A percentile compares a stretch with the other conserved stretches of the same genome.
Evolutionary conservation across 2,329 filamentous ascomycete species (phyloP).

Genomic region (Sclerotinia nivalis): DNA sequence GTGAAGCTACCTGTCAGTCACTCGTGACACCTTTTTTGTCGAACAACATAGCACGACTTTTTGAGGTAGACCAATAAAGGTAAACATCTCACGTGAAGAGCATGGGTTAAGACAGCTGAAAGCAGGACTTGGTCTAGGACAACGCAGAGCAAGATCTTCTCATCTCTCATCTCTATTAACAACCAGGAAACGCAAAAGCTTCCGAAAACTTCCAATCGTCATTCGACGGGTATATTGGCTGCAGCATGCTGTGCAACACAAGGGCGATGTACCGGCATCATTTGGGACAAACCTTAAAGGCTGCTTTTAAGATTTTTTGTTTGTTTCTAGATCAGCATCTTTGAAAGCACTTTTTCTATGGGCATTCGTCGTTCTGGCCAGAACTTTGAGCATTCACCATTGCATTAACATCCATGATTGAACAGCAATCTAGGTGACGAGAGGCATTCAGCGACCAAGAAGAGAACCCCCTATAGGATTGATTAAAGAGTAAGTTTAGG

Average conservation of each 20-base stretch:
- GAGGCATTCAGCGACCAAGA: too few relatives aligned
- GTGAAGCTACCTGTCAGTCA: neutral
- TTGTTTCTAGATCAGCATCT: neutral
- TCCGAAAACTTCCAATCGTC: constrained; percentile 2
- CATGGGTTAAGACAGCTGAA: neutral
- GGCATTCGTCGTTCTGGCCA: neutral
- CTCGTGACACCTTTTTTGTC: neutral
- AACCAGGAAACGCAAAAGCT: constrained; percentile 12
- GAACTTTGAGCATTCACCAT: neutral
- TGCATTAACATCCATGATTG: too few relatives aligned
- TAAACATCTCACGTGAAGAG: neutral
- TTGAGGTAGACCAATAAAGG: neutral
- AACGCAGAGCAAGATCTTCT: neutral
- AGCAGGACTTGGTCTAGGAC: neutral
- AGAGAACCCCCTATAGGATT: too few relatives aligned
- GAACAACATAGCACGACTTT: constrained; percentile 4
- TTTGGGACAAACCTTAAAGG: constrained; percentile 4
- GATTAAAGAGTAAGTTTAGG: neutral
- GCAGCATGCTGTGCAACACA: constrained; percentile 2
- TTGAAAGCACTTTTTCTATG: neutral
- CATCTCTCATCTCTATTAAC: constrained; percentile 19
- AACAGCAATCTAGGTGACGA: too few relatives aligned
- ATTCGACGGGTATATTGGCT: constrained; percentile 1
- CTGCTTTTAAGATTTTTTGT: neutral
- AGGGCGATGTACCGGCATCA: constrained; percentile 1